These are phyloP conservation scores for Melastoma candidum DNA, from an alignment of 441 rosid species.

Conservation along the genomic window DNA sequence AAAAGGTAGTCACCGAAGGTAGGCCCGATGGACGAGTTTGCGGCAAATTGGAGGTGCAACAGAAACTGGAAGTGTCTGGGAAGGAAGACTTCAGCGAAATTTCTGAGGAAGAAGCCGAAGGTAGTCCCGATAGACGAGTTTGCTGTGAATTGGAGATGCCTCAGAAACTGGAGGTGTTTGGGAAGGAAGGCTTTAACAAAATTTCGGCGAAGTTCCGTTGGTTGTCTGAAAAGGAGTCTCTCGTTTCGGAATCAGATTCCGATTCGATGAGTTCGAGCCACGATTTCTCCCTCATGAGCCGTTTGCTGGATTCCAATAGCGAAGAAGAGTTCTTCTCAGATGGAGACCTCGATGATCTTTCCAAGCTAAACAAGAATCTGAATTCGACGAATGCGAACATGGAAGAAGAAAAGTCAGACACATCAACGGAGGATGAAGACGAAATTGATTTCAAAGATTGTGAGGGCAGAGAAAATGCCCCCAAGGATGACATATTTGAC, in stretches of 20 bases:
- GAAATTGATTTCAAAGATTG: slow-evolving; percentile 9
- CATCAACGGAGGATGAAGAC: slow-evolving; percentile 7
- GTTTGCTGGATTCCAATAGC: slow-evolving; percentile 28
- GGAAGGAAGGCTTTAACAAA: slow-evolving; percentile 7
- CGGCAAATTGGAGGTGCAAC: not conserved
- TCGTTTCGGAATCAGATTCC: slow-evolving; percentile 29
- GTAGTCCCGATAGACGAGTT: too few species aligned
- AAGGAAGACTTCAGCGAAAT: slow-evolving; percentile 6
- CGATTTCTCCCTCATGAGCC: slow-evolving; percentile 28
- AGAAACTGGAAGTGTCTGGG: slow-evolving; percentile 12
- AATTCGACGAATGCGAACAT: not conserved
- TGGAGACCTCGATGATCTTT: slow-evolving; percentile 31
- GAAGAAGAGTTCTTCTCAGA: slow-evolving; percentile 46
- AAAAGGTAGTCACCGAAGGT: too few species aligned
- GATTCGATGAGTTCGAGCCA: slow-evolving; percentile 50
- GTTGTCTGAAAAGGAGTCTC: slow-evolving; percentile 34
- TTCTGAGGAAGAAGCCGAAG: not conserved
- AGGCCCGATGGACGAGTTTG: too few species aligned
- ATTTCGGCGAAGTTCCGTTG: slow-evolving; percentile 17
- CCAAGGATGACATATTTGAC: slow-evolving; percentile 6
- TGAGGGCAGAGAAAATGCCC: slow-evolving; percentile 4
- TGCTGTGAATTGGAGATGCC: not conserved
- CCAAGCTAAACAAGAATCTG: slow-evolving; percentile 5
- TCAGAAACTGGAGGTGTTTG: slow-evolving; percentile 12
- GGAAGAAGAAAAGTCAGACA: slow-evolving; percentile 19